These are phyloP conservation scores for Adansonia gregorii DNA, from an alignment of 441 rosid species.

Conservation along the genomic window DNA sequence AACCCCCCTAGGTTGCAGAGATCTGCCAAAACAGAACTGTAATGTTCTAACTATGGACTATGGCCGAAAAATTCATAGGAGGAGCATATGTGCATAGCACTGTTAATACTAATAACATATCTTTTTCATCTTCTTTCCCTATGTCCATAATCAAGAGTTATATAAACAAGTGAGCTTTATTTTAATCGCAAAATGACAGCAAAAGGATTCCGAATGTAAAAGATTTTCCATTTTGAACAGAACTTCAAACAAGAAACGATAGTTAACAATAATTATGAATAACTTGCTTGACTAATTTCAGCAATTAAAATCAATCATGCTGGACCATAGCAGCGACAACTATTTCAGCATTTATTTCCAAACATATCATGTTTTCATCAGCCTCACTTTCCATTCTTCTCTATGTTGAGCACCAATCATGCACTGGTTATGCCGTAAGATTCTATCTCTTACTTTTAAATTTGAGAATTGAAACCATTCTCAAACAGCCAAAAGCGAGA, in stretches of 20 bases:
- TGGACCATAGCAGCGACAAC: neutral
- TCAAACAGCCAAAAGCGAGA: neutral
- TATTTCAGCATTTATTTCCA: neutral
- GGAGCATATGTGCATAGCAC: neutral
- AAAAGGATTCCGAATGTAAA: neutral
- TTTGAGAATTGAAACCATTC: neutral
- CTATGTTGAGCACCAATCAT: neutral
- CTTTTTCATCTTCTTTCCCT: neutral
- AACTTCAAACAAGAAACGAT: neutral
- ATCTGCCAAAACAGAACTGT: constrained; percentile 49
- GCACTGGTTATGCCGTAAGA: neutral
- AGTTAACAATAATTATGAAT: neutral
- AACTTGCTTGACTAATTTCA: neutral
- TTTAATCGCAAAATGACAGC: constrained; percentile 7
- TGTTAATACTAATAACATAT: neutral
- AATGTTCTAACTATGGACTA: constrained; percentile 22
- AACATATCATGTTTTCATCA: neutral
- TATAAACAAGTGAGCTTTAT: neutral
- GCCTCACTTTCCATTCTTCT: neutral
- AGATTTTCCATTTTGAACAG: neutral
- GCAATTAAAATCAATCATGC: neutral
- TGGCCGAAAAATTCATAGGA: neutral
- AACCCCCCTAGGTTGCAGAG: constrained; percentile 88
- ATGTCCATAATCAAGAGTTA: neutral
- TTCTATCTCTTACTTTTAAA: neutral